phyloP scores from a whole-genome alignment of 176 grass and related monocot species.

The Musa beccarii region DNA sequence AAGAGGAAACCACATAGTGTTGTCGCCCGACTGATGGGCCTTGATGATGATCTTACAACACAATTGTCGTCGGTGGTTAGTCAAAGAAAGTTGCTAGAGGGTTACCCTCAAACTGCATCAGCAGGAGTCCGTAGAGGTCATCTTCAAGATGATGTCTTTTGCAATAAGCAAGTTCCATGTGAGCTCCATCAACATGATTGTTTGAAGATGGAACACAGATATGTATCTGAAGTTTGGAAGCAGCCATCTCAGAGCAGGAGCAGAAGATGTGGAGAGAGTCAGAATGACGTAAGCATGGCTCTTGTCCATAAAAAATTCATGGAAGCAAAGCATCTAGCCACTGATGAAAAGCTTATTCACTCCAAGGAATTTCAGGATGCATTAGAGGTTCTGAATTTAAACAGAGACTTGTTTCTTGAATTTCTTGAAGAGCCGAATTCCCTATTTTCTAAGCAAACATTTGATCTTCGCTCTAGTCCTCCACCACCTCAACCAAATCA shows the following conservation, averaged over 20 bases:
- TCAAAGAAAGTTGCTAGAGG: slow-evolving; percentile 19
- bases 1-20: slow-evolving; percentile 62
- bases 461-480: slow-evolving; percentile 7
- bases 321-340: slow-evolving; percentile 72
- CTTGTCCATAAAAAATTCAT: slow-evolving; percentile 73
- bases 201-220: slow-evolving; percentile 58
- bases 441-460: slow-evolving; percentile 34
- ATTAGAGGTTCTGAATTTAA: slow-evolving; percentile 74
- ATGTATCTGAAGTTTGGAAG: slow-evolving; percentile 62
- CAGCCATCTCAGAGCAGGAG: slow-evolving; percentile 28
- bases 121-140: slow-evolving; percentile 19
- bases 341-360: slow-evolving; percentile 50
- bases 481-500: slow-evolving; percentile 43
- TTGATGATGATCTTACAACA: slow-evolving; percentile 64
- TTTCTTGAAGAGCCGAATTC: slow-evolving; percentile 90
- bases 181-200: slow-evolving; percentile 24
- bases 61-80: slow-evolving; percentile 29
- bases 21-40: slow-evolving; percentile 87
- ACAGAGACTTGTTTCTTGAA: slow-evolving; percentile 82
- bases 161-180: slow-evolving; percentile 16
- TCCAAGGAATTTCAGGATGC: slow-evolving; percentile 83
- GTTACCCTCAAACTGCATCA: slow-evolving; percentile 22
- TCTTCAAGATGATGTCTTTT: slow-evolving; percentile 6
- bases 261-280: slow-evolving; percentile 27
- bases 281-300: slow-evolving; percentile 44